A percentile compares a stretch with the other conserved stretches of the same genome.
phyloP scores from a whole-genome alignment of 31 red algal species.

The Porphyra umbilicalis region DNA sequence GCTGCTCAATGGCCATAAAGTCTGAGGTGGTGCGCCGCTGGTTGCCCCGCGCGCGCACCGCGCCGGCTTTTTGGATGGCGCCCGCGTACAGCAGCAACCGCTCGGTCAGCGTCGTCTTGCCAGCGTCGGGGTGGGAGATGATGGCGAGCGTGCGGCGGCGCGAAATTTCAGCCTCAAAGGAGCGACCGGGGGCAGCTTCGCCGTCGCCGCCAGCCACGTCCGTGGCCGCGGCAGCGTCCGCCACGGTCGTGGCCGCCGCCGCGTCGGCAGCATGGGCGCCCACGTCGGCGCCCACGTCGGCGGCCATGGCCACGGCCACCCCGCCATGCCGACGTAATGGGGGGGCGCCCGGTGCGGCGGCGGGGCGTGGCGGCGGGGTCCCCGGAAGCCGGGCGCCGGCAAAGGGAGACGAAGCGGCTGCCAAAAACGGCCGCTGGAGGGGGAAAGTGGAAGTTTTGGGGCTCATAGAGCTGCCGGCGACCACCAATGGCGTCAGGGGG shows the following conservation, averaged over 20 bases:
- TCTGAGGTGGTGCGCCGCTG: conserved; percentile 64
- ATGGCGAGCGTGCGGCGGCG: conserved; percentile 89
- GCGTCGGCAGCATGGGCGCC: too few species aligned
- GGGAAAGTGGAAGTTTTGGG: too few species aligned
- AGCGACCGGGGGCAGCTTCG: not conserved
- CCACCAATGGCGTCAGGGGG: too few species aligned
- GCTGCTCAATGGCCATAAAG: conserved; percentile 84
- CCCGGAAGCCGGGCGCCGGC: too few species aligned
- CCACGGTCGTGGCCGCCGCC: not conserved
- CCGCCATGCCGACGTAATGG: too few species aligned
- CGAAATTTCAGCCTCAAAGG: conserved; percentile 17
- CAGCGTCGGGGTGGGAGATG: conserved; percentile 95
- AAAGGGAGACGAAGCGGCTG: too few species aligned
- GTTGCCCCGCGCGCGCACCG: conserved; percentile 45
- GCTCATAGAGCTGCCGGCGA: too few species aligned
- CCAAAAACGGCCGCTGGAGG: too few species aligned
- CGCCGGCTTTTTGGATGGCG: conserved; percentile 72
- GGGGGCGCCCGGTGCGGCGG: too few species aligned
- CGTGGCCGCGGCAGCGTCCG: not conserved
- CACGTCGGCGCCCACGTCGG: too few species aligned
- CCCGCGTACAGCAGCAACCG: conserved; percentile 91
- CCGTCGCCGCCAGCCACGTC: not conserved
- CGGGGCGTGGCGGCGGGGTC: too few species aligned
- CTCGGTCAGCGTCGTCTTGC: conserved; percentile 98
- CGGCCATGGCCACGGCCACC: too few species aligned